Evolutionary conservation across 2,329 filamentous ascomycete species (phyloP).

Genomic region (Bertia moriformis): DNA sequence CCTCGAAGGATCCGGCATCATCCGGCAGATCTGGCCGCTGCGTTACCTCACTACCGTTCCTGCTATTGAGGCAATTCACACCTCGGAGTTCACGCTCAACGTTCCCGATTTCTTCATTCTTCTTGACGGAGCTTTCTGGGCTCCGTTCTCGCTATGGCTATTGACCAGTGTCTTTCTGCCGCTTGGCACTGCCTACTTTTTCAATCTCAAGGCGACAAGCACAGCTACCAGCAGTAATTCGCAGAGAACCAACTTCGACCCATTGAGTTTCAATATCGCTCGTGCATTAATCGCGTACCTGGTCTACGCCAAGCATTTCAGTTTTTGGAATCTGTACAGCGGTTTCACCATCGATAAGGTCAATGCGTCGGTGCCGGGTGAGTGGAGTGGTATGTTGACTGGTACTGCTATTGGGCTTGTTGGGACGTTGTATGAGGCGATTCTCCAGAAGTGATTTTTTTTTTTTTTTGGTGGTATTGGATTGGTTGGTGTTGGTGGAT

Average conservation of each 20-base stretch:
- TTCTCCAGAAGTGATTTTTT: conserved; percentile 16
- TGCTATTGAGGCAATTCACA: not conserved
- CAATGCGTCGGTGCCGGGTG: conserved; percentile 19
- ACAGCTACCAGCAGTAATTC: not conserved
- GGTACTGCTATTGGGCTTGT: conserved; percentile 22
- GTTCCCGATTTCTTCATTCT: not conserved
- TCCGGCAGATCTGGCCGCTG: not conserved
- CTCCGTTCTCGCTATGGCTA: not conserved
- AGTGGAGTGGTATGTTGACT: conserved; percentile 20
- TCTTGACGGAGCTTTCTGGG: not conserved
- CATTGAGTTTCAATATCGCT: not conserved
- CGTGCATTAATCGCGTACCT: not conserved
- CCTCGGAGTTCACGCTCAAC: not conserved
- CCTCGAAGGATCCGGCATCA: not conserved
- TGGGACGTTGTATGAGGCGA: conserved; percentile 27
- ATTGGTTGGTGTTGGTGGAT: no score
- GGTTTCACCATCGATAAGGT: conserved; percentile 18
- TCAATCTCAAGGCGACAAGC: not conserved
- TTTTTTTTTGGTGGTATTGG: no score
- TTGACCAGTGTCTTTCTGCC: not conserved
- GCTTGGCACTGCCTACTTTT: not conserved
- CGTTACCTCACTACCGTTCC: not conserved
- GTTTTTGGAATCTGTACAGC: conserved; percentile 19
- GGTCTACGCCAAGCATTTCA: conserved; percentile 11
- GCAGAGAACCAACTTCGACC: not conserved